Conservation (phyloP, 306 rosid species). For the Rosa chinensis region DNA sequence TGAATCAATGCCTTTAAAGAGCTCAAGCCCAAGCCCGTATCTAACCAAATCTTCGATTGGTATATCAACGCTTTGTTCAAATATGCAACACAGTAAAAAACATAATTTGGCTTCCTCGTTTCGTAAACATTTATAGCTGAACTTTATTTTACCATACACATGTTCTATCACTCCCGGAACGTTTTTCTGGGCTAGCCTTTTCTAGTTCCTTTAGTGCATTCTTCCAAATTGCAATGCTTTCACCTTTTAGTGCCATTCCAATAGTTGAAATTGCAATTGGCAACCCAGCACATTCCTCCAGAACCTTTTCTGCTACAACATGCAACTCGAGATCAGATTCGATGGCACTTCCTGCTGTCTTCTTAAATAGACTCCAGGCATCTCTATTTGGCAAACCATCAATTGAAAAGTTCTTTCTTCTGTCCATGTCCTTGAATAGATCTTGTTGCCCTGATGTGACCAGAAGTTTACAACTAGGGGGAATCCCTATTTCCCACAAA, state of each 20-base stretch:
- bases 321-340: not conserved
- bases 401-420: not conserved
- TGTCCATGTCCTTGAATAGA: not conserved
- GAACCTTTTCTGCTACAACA: conserved; percentile 23
- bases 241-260: conserved; percentile 30
- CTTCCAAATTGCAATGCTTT: conserved; percentile 28
- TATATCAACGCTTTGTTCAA: not conserved
- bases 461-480: not conserved
- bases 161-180: not conserved
- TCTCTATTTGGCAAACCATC: not conserved
- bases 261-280: conserved; percentile 37
- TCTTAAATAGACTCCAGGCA: conserved; percentile 3
- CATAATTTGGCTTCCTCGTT: conserved; percentile 1
- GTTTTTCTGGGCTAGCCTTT: not conserved
- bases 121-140: not conserved
- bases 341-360: not conserved
- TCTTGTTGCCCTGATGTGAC: not conserved
- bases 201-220: conserved; percentile 23
- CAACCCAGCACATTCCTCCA: conserved; percentile 35
- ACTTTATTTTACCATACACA: not conserved
- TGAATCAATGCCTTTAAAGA: not conserved
- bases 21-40: not conserved
- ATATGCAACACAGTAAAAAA: not conserved
- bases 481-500: no score
- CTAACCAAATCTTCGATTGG: not conserved